phyloP scores from a whole-genome alignment of 805 yeast species.

The Metschnikowia reukaufii region DNA sequence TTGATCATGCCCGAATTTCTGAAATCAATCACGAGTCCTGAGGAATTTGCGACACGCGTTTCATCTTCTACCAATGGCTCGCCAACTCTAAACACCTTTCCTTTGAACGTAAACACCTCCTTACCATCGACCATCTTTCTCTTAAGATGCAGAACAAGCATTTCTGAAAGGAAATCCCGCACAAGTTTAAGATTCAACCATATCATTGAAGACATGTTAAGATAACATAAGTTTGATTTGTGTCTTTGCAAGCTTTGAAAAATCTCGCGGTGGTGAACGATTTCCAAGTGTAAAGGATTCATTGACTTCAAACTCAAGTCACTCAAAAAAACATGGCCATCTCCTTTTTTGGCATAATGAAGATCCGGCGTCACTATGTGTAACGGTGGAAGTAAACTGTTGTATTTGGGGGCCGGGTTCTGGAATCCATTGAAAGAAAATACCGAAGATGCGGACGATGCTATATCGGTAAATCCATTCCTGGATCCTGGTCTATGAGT shows the following conservation, averaged over 20 bases:
- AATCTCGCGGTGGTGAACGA: conserved; percentile 35
- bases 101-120: conserved; percentile 7
- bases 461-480: neutral
- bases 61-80: neutral
- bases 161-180: conserved; percentile 29
- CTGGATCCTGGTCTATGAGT: neutral
- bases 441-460: conserved; percentile 18
- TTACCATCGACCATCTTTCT: conserved; percentile 8
- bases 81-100: conserved; percentile 8
- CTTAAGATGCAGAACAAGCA: conserved; percentile 6
- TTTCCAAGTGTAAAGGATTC: conserved; percentile 30
- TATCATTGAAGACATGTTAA: conserved; percentile 45
- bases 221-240: conserved; percentile 29
- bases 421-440: conserved; percentile 27
- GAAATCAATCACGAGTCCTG: conserved; percentile 33
- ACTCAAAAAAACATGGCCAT: conserved; percentile 36
- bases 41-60: neutral
- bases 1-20: conserved; percentile 51
- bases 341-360: conserved; percentile 27
- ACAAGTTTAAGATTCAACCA: conserved; percentile 47
- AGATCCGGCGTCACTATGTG: conserved; percentile 26
- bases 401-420: conserved; percentile 35
- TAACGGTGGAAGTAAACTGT: conserved; percentile 39
- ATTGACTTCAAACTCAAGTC: conserved; percentile 43
- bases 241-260: conserved; percentile 17